Percentiles rank a stretch among this genome's conserved stretches.
These are phyloP conservation scores for Xylaria sp. DNA, from an alignment of 2,329 filamentous ascomycete genomes.

Conservation along the genomic window DNA sequence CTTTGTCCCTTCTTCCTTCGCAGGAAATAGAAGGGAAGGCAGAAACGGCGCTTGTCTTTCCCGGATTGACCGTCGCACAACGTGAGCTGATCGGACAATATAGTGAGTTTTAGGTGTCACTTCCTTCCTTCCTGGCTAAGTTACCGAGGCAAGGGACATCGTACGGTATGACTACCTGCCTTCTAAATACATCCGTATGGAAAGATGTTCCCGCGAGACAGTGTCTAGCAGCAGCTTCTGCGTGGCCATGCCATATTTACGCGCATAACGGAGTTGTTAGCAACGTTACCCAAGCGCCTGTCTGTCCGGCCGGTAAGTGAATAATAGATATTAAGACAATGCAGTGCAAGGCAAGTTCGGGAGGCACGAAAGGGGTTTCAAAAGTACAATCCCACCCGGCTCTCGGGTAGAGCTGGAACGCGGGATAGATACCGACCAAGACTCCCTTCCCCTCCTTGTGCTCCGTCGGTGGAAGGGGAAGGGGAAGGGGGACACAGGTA, in stretches of 20 bases:
- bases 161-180: slow-evolving; percentile 7
- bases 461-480: background rate
- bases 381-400: slow-evolving; percentile 26
- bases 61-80: slow-evolving; percentile 7
- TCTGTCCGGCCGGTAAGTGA: background rate
- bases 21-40: background rate
- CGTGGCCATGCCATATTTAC: background rate
- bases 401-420: slow-evolving; percentile 17
- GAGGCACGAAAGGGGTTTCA: slow-evolving; percentile 19
- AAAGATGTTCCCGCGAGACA: slow-evolving; percentile 7
- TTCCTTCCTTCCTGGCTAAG: slow-evolving; percentile 2
- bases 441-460: slow-evolving; percentile 10
- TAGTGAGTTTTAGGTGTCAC: slow-evolving; percentile 5
- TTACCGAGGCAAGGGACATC: background rate
- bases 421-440: background rate
- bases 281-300: background rate
- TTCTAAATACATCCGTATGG: background rate
- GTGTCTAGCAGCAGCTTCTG: background rate
- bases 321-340: background rate
- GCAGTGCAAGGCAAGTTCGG: background rate
- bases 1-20: too few relatives aligned
- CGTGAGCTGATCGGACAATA: slow-evolving; percentile 21
- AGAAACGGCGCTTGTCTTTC: background rate
- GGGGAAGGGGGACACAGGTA: background rate
- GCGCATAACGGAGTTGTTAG: slow-evolving; percentile 6